Evolutionary conservation across 805 yeast genomes (phyloP).

Genomic region (Metschnikowia dekortorum): DNA sequence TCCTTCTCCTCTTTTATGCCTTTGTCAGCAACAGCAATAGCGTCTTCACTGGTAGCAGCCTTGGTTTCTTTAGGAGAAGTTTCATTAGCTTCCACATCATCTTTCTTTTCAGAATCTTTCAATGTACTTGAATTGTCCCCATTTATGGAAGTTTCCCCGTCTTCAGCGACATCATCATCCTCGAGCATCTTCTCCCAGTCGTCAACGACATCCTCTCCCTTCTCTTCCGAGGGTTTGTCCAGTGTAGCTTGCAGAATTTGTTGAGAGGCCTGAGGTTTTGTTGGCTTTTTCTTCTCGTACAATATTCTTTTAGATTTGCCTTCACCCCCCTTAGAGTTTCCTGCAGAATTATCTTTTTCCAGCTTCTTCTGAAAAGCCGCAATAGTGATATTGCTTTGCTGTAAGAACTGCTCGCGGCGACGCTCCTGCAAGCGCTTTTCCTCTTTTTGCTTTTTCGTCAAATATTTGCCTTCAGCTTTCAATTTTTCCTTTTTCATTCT

Average conservation of each 20-base stretch:
- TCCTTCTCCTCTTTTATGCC: slow-evolving; percentile 8
- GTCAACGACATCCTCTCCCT: slow-evolving; percentile 21
- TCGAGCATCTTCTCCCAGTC: slow-evolving; percentile 21
- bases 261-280: slow-evolving; percentile 36
- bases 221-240: slow-evolving; percentile 12
- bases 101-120: slow-evolving; percentile 17
- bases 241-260: slow-evolving; percentile 18
- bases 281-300: slow-evolving; percentile 67
- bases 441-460: slow-evolving; percentile 93
- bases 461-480: slow-evolving; percentile 91
- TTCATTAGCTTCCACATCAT: slow-evolving; percentile 18
- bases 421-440: slow-evolving; percentile 81
- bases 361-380: slow-evolving; percentile 56
- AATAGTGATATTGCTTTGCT: slow-evolving; percentile 66
- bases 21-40: slow-evolving; percentile 12
- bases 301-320: slow-evolving; percentile 63
- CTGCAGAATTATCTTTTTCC: slow-evolving; percentile 15
- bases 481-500: slow-evolving; percentile 82
- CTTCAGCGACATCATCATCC: slow-evolving; percentile 57
- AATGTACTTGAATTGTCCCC: slow-evolving; percentile 14
- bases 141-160: slow-evolving; percentile 26
- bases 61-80: slow-evolving; percentile 4
- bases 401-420: slow-evolving; percentile 81
- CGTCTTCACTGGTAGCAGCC: slow-evolving; percentile 12
- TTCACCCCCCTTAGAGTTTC: slow-evolving; percentile 13